Percentiles rank a stretch among this genome's conserved stretches.
Evolutionary conservation across 306 rosid species (phyloP).

Genomic region (Luffa acutangula): DNA sequence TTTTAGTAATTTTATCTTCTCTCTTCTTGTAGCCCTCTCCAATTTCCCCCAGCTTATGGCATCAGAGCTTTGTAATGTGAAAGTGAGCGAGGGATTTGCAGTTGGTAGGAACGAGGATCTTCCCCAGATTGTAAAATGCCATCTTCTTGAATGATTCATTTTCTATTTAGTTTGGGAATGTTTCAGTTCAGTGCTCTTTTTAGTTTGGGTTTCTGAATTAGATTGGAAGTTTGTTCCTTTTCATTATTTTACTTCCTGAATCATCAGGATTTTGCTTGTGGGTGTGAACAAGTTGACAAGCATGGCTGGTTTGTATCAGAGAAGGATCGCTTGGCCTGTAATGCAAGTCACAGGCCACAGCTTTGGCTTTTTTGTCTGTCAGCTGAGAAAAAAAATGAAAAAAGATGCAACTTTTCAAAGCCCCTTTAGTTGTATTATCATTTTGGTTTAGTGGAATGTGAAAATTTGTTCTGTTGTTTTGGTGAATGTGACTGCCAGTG

Average conservation of each 20-base stretch:
- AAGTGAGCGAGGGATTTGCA: conserved; percentile 17
- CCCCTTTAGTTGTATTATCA: not conserved
- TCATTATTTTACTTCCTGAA: not conserved
- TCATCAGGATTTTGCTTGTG: not conserved
- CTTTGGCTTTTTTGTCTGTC: conserved; percentile 7
- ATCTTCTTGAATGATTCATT: conserved; percentile 1
- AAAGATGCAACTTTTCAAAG: not conserved
- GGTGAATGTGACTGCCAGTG: not conserved
- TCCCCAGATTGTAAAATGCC: conserved; percentile 6
- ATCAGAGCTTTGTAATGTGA: conserved; percentile 32
- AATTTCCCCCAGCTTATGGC: not conserved
- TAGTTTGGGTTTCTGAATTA: not conserved
- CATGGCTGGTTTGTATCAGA: not conserved
- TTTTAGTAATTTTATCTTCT: conserved; percentile 18
- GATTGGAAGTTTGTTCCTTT: not conserved
- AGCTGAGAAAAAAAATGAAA: not conserved
- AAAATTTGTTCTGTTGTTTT: not conserved
- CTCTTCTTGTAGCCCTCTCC: conserved; percentile 20
- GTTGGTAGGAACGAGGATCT: not conserved
- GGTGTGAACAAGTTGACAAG: not conserved
- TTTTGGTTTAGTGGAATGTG: not conserved
- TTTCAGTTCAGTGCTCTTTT: not conserved
- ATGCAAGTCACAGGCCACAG: conserved; percentile 2
- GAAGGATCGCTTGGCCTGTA: conserved; percentile 8
- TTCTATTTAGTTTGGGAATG: not conserved